Percentiles rank a stretch among this genome's conserved stretches.
Evolutionary conservation across 768 basidiomycete genomes (phyloP).

Genomic region (Xerocomus spinulosus): DNA sequence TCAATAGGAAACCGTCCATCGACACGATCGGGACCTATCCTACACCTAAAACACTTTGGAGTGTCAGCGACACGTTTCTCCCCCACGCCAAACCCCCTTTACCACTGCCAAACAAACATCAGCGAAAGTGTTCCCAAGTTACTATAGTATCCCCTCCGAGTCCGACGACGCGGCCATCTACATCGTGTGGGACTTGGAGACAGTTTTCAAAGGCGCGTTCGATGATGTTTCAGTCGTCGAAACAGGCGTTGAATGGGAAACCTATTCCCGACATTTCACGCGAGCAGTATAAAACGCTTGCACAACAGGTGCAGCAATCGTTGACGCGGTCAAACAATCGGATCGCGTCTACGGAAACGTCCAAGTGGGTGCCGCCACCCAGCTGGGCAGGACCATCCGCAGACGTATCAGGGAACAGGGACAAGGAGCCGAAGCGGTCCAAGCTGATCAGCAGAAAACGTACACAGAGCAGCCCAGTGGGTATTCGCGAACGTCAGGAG

Average conservation of each 20-base stretch:
- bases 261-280: neutral
- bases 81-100: slow-evolving; percentile 19
- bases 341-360: neutral
- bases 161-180: neutral
- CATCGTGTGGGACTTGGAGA: neutral
- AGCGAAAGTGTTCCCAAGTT: slow-evolving; percentile 5
- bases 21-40: too few species aligned
- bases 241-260: neutral
- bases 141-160: neutral
- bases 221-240: neutral
- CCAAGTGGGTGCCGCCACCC: slow-evolving; percentile 21
- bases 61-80: slow-evolving; percentile 17
- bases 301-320: neutral
- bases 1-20: neutral
- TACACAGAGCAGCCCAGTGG: neutral
- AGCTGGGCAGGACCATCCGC: slow-evolving; percentile 22
- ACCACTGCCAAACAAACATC: slow-evolving; percentile 13
- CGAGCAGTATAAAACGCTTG: neutral
- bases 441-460: slow-evolving; percentile 1
- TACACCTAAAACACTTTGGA: slow-evolving; percentile 8
- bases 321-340: neutral
- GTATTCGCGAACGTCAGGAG: neutral
- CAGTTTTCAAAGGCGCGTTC: neutral
- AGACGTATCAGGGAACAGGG: neutral
- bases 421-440: neutral